Evolutionary conservation across 768 basidiomycete genomes (phyloP), one percentile per base, ranked within the genome.

Genomic region (Phaeotremella fagi): DNA sequence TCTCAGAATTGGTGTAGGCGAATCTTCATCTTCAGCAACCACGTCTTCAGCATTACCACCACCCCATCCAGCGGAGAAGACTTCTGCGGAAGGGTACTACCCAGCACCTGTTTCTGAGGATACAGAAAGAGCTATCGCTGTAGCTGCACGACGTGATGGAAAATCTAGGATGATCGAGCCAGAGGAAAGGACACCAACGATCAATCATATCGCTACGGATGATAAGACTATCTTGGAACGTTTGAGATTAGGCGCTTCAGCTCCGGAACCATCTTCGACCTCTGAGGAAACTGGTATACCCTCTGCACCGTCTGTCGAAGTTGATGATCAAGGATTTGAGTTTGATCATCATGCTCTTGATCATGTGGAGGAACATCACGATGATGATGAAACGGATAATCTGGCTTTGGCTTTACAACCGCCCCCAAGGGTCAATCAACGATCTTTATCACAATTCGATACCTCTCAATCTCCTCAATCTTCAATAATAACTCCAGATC

Each of bases 321-420:
- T 74, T 0, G 73, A 74, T 45, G 60, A 68, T 20, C 57, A 66
- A 37, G 73, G 73, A 12, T 74, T 72, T 45, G 73, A 74, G 53
- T 6, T 9, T 20, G 7, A 22, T 20, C 12, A 7, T 12, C 20
- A 9, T 36, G 3, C 45, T 38, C 36, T 42, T 27, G 14, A 45
- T 31, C 15, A 16, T 33, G 18, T 23, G 23, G 3, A 22, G 14
- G 2, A 24, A 25, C 6, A 27, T 24, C 12, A n/a, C 31, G 28
- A 20, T 28, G 12, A n/a, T 12, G 50, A 54, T n/a, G 18, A 52
- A 18, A 53, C 25, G 23, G 33, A 22, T 25, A 25, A 12, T 36
- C 42, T 18, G 26, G 35, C 44, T 31, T 45, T 5, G 35, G 46
- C 11, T 28, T 52, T 42, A 35, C 22, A 54, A 6, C 59, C 59